These are phyloP conservation scores for Rhodomyrtus tomentosa DNA, from an alignment of 345 rosid genomes.

Conservation along the genomic window DNA sequence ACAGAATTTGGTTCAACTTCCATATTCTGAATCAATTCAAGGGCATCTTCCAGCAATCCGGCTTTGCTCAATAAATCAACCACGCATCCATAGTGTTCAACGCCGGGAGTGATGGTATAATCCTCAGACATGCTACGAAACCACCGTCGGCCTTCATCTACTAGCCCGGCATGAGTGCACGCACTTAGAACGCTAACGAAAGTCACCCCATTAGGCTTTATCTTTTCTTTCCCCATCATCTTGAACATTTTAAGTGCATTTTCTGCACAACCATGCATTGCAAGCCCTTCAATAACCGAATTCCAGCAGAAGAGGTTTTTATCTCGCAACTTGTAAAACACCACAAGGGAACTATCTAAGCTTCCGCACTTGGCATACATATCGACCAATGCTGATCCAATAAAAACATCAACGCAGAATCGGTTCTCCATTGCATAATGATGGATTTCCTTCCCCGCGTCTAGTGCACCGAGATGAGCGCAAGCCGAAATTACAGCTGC, in stretches of 20 bases:
- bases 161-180: constrained; percentile 74
- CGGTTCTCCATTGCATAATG: constrained; percentile 29
- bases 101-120: constrained; percentile 28
- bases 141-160: constrained; percentile 48
- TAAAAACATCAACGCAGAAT: constrained; percentile 56
- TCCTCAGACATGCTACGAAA: constrained; percentile 42
- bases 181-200: constrained; percentile 69
- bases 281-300: constrained; percentile 66
- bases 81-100: constrained; percentile 72
- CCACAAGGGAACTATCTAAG: constrained; percentile 44
- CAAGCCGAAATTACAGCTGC: constrained; percentile 72
- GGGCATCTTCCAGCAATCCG: constrained; percentile 59
- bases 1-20: constrained; percentile 43
- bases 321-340: constrained; percentile 54
- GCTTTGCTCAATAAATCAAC: constrained; percentile 66
- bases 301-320: constrained; percentile 85
- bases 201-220: constrained; percentile 56
- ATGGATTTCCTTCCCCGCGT: constrained; percentile 56
- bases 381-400: constrained; percentile 73
- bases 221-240: constrained; percentile 41
- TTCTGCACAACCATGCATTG: constrained; percentile 54
- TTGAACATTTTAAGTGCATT: constrained; percentile 52
- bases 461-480: constrained; percentile 72
- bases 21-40: constrained; percentile 41
- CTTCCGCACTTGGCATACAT: constrained; percentile 88